Percentiles rank a stretch among this genome's conserved stretches.
phyloP scores from a whole-genome alignment of 768 basidiomycete species.

The Suillus cothurnatus region DNA sequence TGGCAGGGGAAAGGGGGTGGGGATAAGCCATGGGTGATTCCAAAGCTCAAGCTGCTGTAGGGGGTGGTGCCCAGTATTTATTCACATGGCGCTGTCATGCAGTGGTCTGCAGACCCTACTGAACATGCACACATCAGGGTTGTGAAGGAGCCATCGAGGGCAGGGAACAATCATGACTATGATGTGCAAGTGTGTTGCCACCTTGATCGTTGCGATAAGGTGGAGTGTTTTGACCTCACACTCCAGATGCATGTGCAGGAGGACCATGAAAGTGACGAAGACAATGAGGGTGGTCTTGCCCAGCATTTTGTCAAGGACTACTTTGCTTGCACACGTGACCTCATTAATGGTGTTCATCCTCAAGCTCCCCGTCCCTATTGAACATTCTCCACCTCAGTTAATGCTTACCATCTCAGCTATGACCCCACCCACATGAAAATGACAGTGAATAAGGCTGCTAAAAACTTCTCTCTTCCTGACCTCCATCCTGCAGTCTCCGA shows the following conservation, averaged over 20 bases:
- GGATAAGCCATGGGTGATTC: conserved; percentile 7
- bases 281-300: background rate
- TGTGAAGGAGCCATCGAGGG: conserved; percentile 2
- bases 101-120: conserved; percentile 14
- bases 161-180: conserved; percentile 10
- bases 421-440: background rate
- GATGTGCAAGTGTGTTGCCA: background rate
- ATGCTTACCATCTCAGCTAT: background rate
- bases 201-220: conserved; percentile 1
- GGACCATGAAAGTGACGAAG: background rate
- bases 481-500: background rate
- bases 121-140: conserved; percentile 9
- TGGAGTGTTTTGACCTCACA: background rate
- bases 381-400: no score
- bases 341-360: background rate
- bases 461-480: conserved; percentile 3
- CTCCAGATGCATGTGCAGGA: background rate
- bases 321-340: background rate
- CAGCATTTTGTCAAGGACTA: background rate
- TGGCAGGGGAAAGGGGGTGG: conserved; percentile 23
- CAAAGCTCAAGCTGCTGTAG: conserved; percentile 15
- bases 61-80: conserved; percentile 9
- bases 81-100: conserved; percentile 5
- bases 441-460: background rate
- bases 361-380: background rate